Percentiles rank a stretch among this genome's conserved stretches.
Conservation (phyloP, 345 rosid species). For the Rhodamnia argentea region DNA sequence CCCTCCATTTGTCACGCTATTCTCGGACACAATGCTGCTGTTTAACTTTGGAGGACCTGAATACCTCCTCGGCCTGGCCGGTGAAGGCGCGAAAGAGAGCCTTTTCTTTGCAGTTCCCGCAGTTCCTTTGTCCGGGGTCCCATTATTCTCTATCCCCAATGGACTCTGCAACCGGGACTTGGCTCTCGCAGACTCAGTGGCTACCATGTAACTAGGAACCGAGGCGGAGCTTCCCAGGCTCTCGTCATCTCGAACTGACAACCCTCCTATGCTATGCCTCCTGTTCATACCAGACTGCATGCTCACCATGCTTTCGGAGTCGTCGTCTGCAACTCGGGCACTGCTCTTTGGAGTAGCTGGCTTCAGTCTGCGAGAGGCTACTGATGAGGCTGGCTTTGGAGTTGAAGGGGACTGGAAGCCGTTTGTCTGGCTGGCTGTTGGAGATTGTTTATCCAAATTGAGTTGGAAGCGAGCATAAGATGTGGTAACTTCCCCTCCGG, state of each 20-base stretch:
- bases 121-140: slow-evolving; percentile 35
- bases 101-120: slow-evolving; percentile 51
- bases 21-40: slow-evolving; percentile 25
- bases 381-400: slow-evolving; percentile 30
- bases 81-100: slow-evolving; percentile 71
- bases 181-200: slow-evolving; percentile 82
- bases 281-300: slow-evolving; percentile 45
- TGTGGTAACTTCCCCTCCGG: slow-evolving; percentile 46
- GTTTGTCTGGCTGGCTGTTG: slow-evolving; percentile 38
- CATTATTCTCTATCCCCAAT: slow-evolving; percentile 32
- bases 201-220: slow-evolving; percentile 85
- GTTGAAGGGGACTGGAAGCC: slow-evolving; percentile 50
- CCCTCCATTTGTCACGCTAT: slow-evolving; percentile 30
- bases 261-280: slow-evolving; percentile 68
- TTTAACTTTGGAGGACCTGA: slow-evolving; percentile 77
- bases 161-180: slow-evolving; percentile 62
- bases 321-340: slow-evolving; percentile 42
- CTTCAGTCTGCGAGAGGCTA: slow-evolving; percentile 50
- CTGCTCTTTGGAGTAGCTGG: slow-evolving; percentile 37
- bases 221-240: slow-evolving; percentile 51
- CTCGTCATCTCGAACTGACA: slow-evolving; percentile 60
- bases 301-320: slow-evolving; percentile 56
- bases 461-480: slow-evolving; percentile 54
- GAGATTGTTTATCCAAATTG: slow-evolving; percentile 53
- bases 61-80: slow-evolving; percentile 63